A percentile compares a stretch with the other conserved stretches of the same genome.
Conservation (phyloP, 176 grass and related monocot genomes). For the Aegilops tauschii region DNA sequence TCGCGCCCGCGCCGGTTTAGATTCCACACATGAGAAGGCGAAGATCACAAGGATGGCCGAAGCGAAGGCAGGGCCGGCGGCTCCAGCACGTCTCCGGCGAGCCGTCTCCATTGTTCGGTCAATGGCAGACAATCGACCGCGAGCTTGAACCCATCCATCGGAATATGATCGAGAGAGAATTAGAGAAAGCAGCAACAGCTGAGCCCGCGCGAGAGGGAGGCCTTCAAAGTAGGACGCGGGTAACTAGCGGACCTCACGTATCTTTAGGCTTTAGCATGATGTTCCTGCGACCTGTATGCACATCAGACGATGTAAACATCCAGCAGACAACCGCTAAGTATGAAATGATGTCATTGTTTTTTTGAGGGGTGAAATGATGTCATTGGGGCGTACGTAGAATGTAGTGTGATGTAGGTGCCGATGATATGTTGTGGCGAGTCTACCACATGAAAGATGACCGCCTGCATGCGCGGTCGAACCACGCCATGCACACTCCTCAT, state of each 20-base stretch:
- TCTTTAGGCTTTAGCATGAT: background rate
- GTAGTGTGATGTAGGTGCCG: too few species aligned
- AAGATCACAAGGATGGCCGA: background rate
- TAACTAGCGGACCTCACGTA: background rate
- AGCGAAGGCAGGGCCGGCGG: background rate
- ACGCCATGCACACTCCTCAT: too few species aligned
- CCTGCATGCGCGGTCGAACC: too few species aligned
- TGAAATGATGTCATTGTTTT: too few species aligned
- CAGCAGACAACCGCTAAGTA: too few species aligned
- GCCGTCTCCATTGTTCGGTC: background rate
- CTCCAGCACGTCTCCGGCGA: background rate
- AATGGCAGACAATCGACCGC: background rate
- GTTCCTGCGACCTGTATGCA: background rate
- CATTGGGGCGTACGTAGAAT: too few species aligned
- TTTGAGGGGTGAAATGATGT: too few species aligned
- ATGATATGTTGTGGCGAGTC: too few species aligned
- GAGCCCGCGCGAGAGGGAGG: background rate
- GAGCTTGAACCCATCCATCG: background rate
- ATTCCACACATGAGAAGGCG: background rate
- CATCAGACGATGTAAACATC: too few species aligned
- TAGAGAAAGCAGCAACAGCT: background rate
- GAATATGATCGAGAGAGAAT: background rate
- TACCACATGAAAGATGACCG: too few species aligned
- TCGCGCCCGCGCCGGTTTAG: background rate
- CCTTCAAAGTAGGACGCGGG: background rate